Percentiles rank a stretch among this genome's conserved stretches.
These are phyloP conservation scores for Herpetomonas samuelpessoai DNA, from an alignment of 208 protist species.

Conservation along the genomic window DNA sequence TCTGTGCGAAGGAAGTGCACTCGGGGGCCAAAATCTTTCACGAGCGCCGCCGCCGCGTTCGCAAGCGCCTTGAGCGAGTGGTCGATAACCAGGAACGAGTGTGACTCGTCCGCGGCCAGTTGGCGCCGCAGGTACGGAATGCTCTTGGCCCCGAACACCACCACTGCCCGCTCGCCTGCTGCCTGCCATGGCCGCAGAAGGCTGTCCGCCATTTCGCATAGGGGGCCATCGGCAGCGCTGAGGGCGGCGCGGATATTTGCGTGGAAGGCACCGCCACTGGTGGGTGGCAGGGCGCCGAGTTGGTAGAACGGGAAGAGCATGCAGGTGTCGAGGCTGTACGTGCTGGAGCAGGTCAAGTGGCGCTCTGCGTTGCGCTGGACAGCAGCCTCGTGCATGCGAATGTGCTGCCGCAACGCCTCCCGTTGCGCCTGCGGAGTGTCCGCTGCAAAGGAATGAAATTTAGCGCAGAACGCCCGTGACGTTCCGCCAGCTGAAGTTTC, in stretches of 20 bases:
- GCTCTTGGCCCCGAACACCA: constrained; percentile 67
- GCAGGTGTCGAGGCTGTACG: constrained; percentile 36
- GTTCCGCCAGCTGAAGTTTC: too few species aligned
- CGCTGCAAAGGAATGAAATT: not conserved
- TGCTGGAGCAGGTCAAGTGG: constrained; percentile 26
- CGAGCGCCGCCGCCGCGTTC: constrained; percentile 30
- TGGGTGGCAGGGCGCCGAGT: constrained; percentile 43
- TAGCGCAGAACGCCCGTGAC: too few species aligned
- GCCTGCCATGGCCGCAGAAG: constrained; percentile 27
- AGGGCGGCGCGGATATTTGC: constrained; percentile 34
- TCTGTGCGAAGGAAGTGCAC: constrained; percentile 74
- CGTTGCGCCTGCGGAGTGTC: constrained; percentile 10
- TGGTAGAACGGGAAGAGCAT: constrained; percentile 49
- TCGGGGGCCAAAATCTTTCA: constrained; percentile 21
- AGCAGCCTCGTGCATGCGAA: constrained; percentile 33
- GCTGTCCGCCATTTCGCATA: constrained; percentile 12
- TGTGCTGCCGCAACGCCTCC: constrained; percentile 14
- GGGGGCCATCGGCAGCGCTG: constrained; percentile 1
- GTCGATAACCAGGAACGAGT: constrained; percentile 64
- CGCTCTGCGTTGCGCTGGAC: constrained; percentile 26
- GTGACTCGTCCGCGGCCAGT: constrained; percentile 21
- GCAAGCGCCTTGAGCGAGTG: constrained; percentile 46
- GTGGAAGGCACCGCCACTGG: constrained; percentile 39
- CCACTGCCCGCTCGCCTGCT: constrained; percentile 18
- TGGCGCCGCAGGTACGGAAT: constrained; percentile 50